phyloP scores from a whole-genome alignment of 2,329 filamentous ascomycete genomes.

The Aspergillus costaricaensis region DNA sequence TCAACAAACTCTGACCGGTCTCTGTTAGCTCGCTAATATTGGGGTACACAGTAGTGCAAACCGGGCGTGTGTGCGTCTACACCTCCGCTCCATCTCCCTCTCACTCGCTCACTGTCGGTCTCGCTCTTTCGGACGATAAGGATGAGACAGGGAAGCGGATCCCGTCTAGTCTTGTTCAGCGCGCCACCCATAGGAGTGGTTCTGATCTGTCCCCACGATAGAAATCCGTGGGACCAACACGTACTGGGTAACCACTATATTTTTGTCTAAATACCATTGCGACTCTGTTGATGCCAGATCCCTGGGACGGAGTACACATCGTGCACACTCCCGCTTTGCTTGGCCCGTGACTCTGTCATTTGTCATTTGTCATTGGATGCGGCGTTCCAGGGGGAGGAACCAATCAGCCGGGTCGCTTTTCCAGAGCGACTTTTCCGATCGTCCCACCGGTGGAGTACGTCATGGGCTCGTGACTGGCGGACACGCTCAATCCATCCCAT shows the following conservation, averaged over 20 bases:
- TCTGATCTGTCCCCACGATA: background rate
- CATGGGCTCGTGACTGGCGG: conserved; percentile 10
- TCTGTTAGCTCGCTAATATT: background rate
- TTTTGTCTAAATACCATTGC: background rate
- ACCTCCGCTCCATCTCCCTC: background rate
- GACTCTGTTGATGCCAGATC: background rate
- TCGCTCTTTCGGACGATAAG: background rate
- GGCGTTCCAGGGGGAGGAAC: conserved; percentile 12
- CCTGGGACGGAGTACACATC: background rate
- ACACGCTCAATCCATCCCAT: conserved; percentile 15
- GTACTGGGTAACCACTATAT: background rate
- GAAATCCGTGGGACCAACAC: background rate
- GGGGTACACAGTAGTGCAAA: background rate
- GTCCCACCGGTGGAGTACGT: conserved; percentile 16
- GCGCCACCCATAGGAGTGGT: background rate
- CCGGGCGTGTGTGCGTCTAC: background rate
- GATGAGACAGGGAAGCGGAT: background rate
- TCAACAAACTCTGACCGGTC: background rate
- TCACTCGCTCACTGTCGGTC: background rate
- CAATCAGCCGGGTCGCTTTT: conserved; percentile 15
- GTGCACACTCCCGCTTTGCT: background rate
- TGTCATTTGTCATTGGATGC: conserved; percentile 4
- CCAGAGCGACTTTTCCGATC: conserved; percentile 21
- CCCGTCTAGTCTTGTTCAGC: background rate
- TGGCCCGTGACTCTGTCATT: conserved; percentile 1